Evolutionary conservation across 768 basidiomycete species (phyloP).

Genomic region (Podaxis sp.): DNA sequence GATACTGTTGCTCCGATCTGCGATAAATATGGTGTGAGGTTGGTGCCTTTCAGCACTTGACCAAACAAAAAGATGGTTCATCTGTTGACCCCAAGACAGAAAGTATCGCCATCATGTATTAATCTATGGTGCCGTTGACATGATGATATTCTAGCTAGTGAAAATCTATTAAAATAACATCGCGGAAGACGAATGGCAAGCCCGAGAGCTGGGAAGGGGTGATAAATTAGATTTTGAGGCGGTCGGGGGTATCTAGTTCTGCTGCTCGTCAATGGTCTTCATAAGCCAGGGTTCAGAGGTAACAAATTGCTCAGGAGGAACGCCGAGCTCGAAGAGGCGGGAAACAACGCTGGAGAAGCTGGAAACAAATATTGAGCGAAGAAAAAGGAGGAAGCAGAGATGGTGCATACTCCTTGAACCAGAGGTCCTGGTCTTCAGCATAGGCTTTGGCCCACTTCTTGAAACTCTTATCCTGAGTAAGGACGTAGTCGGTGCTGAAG

Average conservation of each 20-base stretch:
- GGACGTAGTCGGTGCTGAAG: slow-evolving; percentile 77
- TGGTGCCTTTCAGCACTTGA: too few relatives aligned
- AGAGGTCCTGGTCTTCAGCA: slow-evolving; percentile 78
- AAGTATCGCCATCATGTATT: too few relatives aligned
- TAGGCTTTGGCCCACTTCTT: slow-evolving; percentile 86
- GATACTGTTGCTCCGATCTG: background rate
- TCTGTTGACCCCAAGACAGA: too few relatives aligned
- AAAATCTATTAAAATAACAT: too few relatives aligned
- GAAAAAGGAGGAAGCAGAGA: background rate
- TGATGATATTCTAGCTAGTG: too few relatives aligned
- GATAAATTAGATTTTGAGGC: background rate
- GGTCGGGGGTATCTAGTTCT: slow-evolving; percentile 6
- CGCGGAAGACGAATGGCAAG: background rate
- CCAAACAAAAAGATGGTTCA: too few relatives aligned
- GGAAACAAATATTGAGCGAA: slow-evolving; percentile 8
- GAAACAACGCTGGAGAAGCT: slow-evolving; percentile 82
- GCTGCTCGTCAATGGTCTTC: slow-evolving; percentile 50
- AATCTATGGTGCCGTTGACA: too few relatives aligned
- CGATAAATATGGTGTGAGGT: too few relatives aligned
- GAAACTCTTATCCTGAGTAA: slow-evolving; percentile 89
- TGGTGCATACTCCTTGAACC: slow-evolving; percentile 85
- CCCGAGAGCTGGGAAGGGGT: background rate
- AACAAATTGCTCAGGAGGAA: slow-evolving; percentile 76
- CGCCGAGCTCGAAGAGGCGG: slow-evolving; percentile 89
- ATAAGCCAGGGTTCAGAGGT: slow-evolving; percentile 72